These are phyloP conservation scores for Blastocladiella emersonii DNA, from an alignment of 371 early-diverging fungal species.

Conservation along the genomic window DNA sequence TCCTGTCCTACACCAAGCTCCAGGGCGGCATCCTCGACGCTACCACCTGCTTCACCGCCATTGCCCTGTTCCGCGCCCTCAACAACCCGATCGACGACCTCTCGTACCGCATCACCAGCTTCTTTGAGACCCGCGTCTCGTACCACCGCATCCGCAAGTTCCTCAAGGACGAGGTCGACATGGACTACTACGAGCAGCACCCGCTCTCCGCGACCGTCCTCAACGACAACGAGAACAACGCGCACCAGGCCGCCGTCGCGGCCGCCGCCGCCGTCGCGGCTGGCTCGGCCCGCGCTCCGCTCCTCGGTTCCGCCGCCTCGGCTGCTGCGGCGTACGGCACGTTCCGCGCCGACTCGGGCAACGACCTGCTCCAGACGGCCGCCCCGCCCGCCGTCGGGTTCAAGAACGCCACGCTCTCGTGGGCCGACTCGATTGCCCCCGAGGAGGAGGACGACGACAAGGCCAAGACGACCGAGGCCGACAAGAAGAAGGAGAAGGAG, in stretches of 20 bases:
- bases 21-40: background rate
- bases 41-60: background rate
- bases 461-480: background rate
- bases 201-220: background rate
- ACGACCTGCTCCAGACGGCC: no score
- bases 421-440: background rate
- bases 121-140: constrained; percentile 2
- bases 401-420: background rate
- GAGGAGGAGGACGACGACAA: no score
- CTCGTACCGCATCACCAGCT: constrained; percentile 1
- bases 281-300: no score
- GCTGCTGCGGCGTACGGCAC: no score
- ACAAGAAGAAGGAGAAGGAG: background rate
- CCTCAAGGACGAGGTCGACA: background rate
- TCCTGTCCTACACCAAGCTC: background rate
- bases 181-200: background rate
- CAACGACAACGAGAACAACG: background rate
- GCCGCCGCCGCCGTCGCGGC: no score
- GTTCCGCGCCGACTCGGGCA: background rate
- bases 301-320: no score
- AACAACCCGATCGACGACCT: background rate
- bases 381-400: background rate
- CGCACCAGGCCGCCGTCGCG: background rate
- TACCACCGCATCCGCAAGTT: background rate
- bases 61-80: background rate